Evolutionary conservation across 2,329 filamentous ascomycete species (phyloP).

Genomic region (Sclerotinia trifoliorum): DNA sequence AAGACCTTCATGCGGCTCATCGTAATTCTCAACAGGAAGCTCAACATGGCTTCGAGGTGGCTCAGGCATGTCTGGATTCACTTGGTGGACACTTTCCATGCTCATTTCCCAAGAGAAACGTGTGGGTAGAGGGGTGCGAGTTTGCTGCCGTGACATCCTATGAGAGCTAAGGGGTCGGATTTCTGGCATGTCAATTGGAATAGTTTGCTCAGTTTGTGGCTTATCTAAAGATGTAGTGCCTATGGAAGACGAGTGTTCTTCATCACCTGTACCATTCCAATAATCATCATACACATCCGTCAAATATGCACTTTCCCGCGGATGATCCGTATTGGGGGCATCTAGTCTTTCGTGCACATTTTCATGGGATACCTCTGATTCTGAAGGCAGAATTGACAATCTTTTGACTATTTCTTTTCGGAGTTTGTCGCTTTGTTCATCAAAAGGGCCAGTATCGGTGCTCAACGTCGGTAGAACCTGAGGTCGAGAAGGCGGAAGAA

Average conservation of each 20-base stretch:
- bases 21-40: not conserved
- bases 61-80: not conserved
- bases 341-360: slow-evolving; percentile 12
- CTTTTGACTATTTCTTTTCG: slow-evolving; percentile 74
- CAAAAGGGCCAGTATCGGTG: slow-evolving; percentile 29
- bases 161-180: slow-evolving; percentile 34
- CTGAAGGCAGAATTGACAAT: slow-evolving; percentile 52
- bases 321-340: slow-evolving; percentile 19
- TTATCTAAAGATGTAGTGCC: slow-evolving; percentile 2
- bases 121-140: slow-evolving; percentile 27
- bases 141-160: slow-evolving; percentile 25
- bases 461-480: slow-evolving; percentile 29
- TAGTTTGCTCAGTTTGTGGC: slow-evolving; percentile 26
- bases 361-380: slow-evolving; percentile 26
- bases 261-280: slow-evolving; percentile 53
- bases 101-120: slow-evolving; percentile 39
- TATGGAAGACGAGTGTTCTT: slow-evolving; percentile 22
- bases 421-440: slow-evolving; percentile 67
- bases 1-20: not conserved
- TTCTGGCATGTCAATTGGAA: slow-evolving; percentile 30
- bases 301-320: slow-evolving; percentile 61
- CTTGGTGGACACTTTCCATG: slow-evolving; percentile 27
- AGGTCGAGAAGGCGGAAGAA: slow-evolving; percentile 21
- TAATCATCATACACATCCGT: slow-evolving; percentile 68
- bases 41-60: not conserved